Base-by-base conservation (phyloP, 164 flowering plant species). In the Annona cherimola region DNA sequence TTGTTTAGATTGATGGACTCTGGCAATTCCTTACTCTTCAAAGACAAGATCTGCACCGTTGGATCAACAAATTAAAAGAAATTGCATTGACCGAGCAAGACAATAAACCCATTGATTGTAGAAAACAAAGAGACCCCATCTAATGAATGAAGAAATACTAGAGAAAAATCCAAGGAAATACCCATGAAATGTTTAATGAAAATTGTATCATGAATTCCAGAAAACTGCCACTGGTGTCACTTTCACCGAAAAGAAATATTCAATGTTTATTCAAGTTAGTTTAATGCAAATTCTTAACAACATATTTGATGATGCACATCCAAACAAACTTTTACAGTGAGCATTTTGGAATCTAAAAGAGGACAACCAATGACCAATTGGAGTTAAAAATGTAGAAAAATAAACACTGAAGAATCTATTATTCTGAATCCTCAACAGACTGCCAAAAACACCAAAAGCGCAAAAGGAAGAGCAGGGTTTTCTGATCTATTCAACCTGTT, bases 1-100 rank as follows among this genome's bases (percentile, higher is more conserved):
- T 95, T 95, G 71, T 93, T 95, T 14, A 95, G 92, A 81, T 93
- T 95, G 74, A 95, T 91, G 41, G 86, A 87, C 64, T 89, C 99
- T 14, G 91, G 79, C 69, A 90, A 84, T 66, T 91, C 97, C 73
- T 89, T 89, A 69, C 75, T 80, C 78, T 87, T 95, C 71, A 93
- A 79, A 42, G 90, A 86, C 87, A 86, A 4, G 73, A 95, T 86
- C 99, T 92, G 90, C 77, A 82, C 54, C 66, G 74, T 50, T 67
- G 41, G 44, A 65, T 66, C 50, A 67, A 40, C 63, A 43, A 43
- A 66, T 59, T 41, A 41, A 50, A 50, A 18, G 67, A 45, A 70
- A 70, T 59, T 60, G 45, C 60, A 70, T n/a, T 5, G 19, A 69
- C n/a, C 42, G 26, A 44, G 44, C 16, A 14, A 39, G 62, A 69